phyloP scores from a whole-genome alignment of 805 yeast genomes.

The Yarrowia sp. region DNA sequence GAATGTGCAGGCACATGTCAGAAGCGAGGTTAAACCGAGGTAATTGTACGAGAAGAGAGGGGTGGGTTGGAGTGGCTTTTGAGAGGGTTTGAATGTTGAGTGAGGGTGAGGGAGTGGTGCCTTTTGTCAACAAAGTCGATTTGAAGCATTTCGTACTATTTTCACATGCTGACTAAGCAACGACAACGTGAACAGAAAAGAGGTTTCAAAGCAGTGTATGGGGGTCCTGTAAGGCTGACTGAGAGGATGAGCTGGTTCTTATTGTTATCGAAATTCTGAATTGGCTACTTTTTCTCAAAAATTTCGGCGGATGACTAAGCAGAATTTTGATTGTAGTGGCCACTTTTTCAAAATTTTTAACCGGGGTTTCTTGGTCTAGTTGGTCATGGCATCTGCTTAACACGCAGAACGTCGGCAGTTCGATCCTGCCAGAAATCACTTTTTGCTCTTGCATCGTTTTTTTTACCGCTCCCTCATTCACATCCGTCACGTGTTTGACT shows the following conservation, averaged over 20 bases:
- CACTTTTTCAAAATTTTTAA: background rate
- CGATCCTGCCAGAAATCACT: slow-evolving; percentile 75
- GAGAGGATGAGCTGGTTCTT: too few relatives aligned
- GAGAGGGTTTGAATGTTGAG: too few relatives aligned
- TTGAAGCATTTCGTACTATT: too few relatives aligned
- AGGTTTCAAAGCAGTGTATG: background rate
- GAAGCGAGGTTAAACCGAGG: background rate
- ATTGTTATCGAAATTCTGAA: background rate
- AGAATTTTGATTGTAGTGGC: background rate
- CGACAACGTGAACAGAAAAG: background rate
- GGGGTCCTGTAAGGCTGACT: too few relatives aligned
- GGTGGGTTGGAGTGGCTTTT: background rate
- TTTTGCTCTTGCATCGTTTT: background rate
- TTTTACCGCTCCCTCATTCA: too few relatives aligned
- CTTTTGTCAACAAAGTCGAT: too few relatives aligned
- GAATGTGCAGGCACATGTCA: background rate
- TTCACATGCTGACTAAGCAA: too few relatives aligned
- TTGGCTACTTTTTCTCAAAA: too few relatives aligned
- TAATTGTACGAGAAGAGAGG: background rate
- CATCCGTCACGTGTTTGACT: slow-evolving; percentile 17
- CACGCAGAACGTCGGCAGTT: slow-evolving; percentile 99
- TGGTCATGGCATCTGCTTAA: slow-evolving; percentile 99
- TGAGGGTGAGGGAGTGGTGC: too few relatives aligned
- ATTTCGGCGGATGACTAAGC: background rate
- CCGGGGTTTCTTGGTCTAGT: slow-evolving; percentile 77